These are phyloP conservation scores for Leptomonas pyrrhocoris DNA, from an alignment of 208 protist species.

Conservation along the genomic window DNA sequence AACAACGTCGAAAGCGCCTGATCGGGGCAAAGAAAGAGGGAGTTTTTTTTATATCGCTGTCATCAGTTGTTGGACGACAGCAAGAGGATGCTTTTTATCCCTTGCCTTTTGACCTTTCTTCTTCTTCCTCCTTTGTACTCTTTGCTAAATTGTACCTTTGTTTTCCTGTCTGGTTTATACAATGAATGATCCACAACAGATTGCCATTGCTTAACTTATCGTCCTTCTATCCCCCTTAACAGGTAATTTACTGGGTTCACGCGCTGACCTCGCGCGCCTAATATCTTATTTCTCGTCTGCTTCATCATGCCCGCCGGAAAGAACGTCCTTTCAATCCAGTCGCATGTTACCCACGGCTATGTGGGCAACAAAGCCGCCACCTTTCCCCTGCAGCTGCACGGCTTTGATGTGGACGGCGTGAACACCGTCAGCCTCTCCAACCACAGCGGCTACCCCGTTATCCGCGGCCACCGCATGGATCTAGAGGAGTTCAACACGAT, in stretches of 20 bases:
- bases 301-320: constrained; percentile 39
- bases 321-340: constrained; percentile 94
- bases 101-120: neutral
- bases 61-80: no score
- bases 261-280: no score
- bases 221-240: no score
- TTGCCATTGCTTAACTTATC: no score
- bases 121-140: neutral
- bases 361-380: constrained; percentile 96
- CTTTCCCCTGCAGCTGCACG: constrained; percentile 94
- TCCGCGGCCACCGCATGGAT: constrained; percentile 87
- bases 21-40: no score
- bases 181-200: no score
- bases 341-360: constrained; percentile 95
- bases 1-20: no score
- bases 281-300: neutral
- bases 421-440: constrained; percentile 96
- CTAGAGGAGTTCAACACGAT: constrained; percentile 79
- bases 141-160: no score
- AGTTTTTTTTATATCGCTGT: no score
- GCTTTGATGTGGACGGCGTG: constrained; percentile 94
- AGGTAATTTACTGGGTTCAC: no score
- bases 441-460: constrained; percentile 94
- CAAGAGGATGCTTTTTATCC: no score
- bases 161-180: no score